Conservation (phyloP, 805 yeast species). For the Maudiozyma turicensis region DNA sequence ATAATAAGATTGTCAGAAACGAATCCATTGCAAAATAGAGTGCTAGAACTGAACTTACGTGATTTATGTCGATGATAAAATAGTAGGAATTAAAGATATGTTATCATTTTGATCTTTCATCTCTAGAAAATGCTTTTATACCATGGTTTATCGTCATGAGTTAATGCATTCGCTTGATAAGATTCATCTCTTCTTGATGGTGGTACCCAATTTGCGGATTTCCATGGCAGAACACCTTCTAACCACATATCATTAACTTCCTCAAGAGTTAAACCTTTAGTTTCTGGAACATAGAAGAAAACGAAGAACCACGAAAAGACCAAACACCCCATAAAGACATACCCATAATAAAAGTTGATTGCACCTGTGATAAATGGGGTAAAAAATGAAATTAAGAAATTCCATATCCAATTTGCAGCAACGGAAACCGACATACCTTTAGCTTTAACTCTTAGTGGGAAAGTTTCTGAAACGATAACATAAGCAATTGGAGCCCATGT, state of each 20-base stretch:
- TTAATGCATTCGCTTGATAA: not conserved
- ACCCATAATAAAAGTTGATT: not conserved
- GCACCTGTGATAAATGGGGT: not conserved
- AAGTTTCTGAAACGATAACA: not conserved
- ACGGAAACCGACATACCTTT: not conserved
- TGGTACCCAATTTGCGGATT: not conserved
- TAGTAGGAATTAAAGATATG: not conserved
- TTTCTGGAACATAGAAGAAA: not conserved
- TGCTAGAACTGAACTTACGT: too few relatives aligned
- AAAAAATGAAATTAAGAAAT: not conserved
- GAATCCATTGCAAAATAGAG: too few relatives aligned
- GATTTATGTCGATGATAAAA: too few relatives aligned
- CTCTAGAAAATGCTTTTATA: not conserved
- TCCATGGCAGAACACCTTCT: not conserved
- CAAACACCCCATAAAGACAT: constrained; percentile 1
- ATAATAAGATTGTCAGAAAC: too few relatives aligned
- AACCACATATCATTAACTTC: not conserved
- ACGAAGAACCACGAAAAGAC: not conserved
- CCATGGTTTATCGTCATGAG: not conserved
- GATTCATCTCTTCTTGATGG: not conserved
- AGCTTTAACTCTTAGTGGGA: not conserved
- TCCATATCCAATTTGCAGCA: constrained; percentile 1
- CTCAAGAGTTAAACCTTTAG: not conserved
- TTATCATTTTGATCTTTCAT: not conserved
- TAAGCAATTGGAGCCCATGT: constrained; percentile 1